phyloP scores from a whole-genome alignment of 1,284 basidiomycete species.

The Fomitopsis palustris region DNA sequence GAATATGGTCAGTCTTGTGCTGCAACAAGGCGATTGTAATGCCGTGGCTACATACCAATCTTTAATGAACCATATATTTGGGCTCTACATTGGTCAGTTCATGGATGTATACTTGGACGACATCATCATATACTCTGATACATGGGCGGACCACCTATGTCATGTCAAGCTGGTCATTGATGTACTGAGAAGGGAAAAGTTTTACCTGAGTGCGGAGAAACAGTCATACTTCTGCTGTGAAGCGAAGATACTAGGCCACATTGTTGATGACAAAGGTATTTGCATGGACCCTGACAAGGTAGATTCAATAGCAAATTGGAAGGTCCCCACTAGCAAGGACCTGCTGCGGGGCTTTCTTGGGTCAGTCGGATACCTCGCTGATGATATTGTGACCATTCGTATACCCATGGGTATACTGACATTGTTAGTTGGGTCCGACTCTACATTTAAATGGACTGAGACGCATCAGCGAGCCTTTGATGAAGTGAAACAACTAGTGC shows the following conservation, averaged over 20 bases:
- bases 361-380: constrained; percentile 22
- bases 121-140: constrained; percentile 28
- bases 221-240: constrained; percentile 13
- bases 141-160: constrained; percentile 22
- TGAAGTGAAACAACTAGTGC: constrained; percentile 18
- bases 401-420: constrained; percentile 20
- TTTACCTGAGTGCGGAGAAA: too few relatives aligned
- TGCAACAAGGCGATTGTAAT: constrained; percentile 36
- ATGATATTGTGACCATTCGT: constrained; percentile 10
- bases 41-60: constrained; percentile 30
- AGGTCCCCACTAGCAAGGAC: constrained; percentile 16
- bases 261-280: constrained; percentile 26
- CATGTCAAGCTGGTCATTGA: constrained; percentile 20
- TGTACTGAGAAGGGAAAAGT: too few relatives aligned
- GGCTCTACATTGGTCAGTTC: constrained; percentile 19
- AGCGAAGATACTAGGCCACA: constrained; percentile 27
- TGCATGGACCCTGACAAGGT: constrained; percentile 28
- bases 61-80: constrained; percentile 31
- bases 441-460: constrained; percentile 15
- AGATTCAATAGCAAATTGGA: constrained; percentile 28
- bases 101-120: constrained; percentile 17
- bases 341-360: constrained; percentile 20
- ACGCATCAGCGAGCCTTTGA: constrained; percentile 26
- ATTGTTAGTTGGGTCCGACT: constrained; percentile 4
- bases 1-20: constrained; percentile 31